Evolutionary conservation across 441 rosid species (phyloP).

Genomic region (Erodium texanum): DNA sequence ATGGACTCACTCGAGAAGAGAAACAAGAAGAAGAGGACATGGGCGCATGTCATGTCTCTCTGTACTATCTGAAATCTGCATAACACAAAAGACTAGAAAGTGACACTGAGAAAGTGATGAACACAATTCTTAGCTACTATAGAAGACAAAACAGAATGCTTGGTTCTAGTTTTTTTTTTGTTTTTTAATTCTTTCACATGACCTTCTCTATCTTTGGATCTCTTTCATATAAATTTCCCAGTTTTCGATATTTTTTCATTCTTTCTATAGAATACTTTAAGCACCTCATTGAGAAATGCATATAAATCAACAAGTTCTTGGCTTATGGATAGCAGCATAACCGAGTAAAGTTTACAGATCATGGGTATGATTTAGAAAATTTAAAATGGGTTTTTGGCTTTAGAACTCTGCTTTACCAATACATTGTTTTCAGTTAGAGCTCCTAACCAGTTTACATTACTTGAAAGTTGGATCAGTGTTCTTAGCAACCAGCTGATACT

Average conservation of each 20-base stretch:
- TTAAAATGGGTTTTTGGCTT: neutral
- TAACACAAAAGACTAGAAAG: too few relatives aligned
- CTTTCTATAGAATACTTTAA: neutral
- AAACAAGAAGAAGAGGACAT: neutral
- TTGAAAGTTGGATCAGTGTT: too few relatives aligned
- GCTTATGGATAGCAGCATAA: neutral
- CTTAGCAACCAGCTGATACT: neutral
- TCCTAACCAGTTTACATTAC: too few relatives aligned
- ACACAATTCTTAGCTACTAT: neutral
- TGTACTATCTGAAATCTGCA: neutral
- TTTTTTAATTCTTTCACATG: neutral
- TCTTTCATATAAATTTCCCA: neutral
- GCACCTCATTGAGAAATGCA: constrained; percentile 1
- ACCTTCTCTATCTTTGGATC: neutral
- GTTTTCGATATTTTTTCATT: neutral
- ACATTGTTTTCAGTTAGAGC: neutral
- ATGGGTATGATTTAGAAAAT: neutral
- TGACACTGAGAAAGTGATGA: too few relatives aligned
- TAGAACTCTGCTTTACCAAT: neutral
- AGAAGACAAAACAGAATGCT: too few relatives aligned
- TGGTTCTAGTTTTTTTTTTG: neutral
- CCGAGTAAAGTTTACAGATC: neutral
- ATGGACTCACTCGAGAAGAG: neutral
- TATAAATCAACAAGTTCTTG: neutral
- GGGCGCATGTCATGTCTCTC: neutral